Evolutionary conservation across 805 yeast genomes (phyloP).

Genomic region (Soucietia sequanensis): DNA sequence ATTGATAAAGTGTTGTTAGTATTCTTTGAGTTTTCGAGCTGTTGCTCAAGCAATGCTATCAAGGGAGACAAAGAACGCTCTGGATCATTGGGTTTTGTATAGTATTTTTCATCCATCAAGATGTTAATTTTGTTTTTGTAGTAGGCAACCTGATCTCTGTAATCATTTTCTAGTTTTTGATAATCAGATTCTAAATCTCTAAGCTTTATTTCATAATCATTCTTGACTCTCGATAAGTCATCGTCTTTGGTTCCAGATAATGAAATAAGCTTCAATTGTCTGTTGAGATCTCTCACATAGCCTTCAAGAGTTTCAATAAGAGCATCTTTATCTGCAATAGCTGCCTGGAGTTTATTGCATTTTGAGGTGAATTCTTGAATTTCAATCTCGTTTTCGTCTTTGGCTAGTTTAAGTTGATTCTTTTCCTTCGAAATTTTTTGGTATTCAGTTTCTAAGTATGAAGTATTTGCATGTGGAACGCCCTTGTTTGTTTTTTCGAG

Average conservation of each 20-base stretch:
- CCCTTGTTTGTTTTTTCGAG: constrained; percentile 15
- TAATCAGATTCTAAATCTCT: constrained; percentile 37
- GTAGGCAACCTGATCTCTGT: constrained; percentile 32
- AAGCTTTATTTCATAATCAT: constrained; percentile 37
- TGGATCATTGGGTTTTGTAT: constrained; percentile 7
- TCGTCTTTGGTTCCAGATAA: constrained; percentile 33
- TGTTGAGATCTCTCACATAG: constrained; percentile 30
- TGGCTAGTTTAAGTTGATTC: constrained; percentile 16
- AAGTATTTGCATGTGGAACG: background rate
- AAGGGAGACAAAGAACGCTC: constrained; percentile 13
- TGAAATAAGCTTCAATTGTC: constrained; percentile 16
- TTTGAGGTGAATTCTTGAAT: constrained; percentile 21
- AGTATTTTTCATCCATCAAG: constrained; percentile 11
- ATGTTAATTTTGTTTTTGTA: constrained; percentile 29
- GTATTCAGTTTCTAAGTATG: constrained; percentile 9
- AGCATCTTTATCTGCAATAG: constrained; percentile 33
- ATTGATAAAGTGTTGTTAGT: constrained; percentile 22
- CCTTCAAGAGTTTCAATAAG: constrained; percentile 31
- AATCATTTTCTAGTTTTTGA: constrained; percentile 31
- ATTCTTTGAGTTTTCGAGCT: constrained; percentile 30
- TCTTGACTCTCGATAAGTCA: constrained; percentile 32
- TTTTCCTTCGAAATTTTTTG: constrained; percentile 11
- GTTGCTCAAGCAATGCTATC: constrained; percentile 28
- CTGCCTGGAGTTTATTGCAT: constrained; percentile 12
- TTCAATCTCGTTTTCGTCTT: constrained; percentile 36